Conservation (phyloP, 306 rosid species). For the Acacia melanoxylon region DNA sequence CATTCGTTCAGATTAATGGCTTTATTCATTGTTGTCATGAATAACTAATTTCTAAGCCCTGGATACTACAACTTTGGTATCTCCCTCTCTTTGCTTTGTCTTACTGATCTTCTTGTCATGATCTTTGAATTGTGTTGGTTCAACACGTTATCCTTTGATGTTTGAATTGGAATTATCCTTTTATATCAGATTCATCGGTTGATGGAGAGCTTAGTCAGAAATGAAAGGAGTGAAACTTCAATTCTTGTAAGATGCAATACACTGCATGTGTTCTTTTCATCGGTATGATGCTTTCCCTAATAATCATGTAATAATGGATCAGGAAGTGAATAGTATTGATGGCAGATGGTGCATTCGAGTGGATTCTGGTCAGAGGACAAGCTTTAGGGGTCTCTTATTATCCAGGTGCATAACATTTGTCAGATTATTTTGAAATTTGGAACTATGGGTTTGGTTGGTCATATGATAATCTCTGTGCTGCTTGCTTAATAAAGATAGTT, state of each 20-base stretch:
- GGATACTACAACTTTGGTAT: background rate
- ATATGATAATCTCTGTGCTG: slow-evolving; percentile 15
- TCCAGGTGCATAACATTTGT: slow-evolving; percentile 65
- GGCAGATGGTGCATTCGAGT: slow-evolving; percentile 94
- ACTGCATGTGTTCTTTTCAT: slow-evolving; percentile 16
- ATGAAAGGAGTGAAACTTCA: slow-evolving; percentile 57
- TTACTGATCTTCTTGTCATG: background rate
- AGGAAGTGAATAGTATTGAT: slow-evolving; percentile 79
- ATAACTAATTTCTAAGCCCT: background rate
- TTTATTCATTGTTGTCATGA: background rate
- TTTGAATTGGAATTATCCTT: slow-evolving; percentile 22
- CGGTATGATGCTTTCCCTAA: slow-evolving; percentile 29
- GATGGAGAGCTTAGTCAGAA: slow-evolving; percentile 71
- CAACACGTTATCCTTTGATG: slow-evolving; percentile 17
- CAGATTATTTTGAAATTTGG: slow-evolving; percentile 26
- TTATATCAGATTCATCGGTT: slow-evolving; percentile 66
- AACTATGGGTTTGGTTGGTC: slow-evolving; percentile 6
- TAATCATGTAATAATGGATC: slow-evolving; percentile 39
- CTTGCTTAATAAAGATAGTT: slow-evolving; percentile 20
- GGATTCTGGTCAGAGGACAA: slow-evolving; percentile 54
- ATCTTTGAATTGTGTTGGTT: slow-evolving; percentile 5
- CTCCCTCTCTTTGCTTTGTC: slow-evolving; percentile 20
- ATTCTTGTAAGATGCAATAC: slow-evolving; percentile 59
- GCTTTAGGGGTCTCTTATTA: slow-evolving; percentile 70
- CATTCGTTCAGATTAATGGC: background rate